Base-by-base conservation (phyloP, 768 basidiomycete species). In the Kwoniella newhampshirensis region DNA sequence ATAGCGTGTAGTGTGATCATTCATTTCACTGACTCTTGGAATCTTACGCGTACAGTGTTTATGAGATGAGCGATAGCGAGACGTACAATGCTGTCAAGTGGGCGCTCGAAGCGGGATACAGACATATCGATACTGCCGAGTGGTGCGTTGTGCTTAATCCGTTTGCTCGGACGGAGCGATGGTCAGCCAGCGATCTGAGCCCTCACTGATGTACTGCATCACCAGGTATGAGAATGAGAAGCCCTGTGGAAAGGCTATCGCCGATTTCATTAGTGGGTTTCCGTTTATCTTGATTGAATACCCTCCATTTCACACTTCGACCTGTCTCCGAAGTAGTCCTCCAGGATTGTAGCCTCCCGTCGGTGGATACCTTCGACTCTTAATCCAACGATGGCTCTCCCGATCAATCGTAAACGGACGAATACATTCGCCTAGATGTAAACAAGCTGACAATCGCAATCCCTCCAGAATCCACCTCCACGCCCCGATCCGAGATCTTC, bases 41-140 rank as follows among this genome's bases (percentile, higher is more conserved):
- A 21, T 17, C 4, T 9, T 48, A n/a, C n/a, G n/a, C 35, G 1
- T 21, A 11, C 46, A 58, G 56, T 76, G 76, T 67, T 71, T 87
- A 87, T 74, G 84, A 86, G 69, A 79, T 86, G 71, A 77, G 80
- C n/a, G 84, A 84, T 27, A 70, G 77, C 23, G 80, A 82, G 64
- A 83, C 84, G 0, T 83, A 84, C 66, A 71, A 81, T 37, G 80
- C 81, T 41, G 83, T 86, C 17, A 82, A 74, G 26, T 83, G 80
- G 78, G 86, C 86, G 2, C 77, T 87, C 12, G 83, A 87, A 80
- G 84, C 83, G 35, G 85, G 86, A 4, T 86, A 86, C 75, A 81
- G 83, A 45, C 84, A 84, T 68, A 81, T 87, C 54, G 85, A 78
- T 56, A 74, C 73, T 42, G 77, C 76, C 78, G 73, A 78, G 79